A percentile compares a stretch with the other conserved stretches of the same genome.
Evolutionary conservation across 148 eudicot species (phyloP).

Genomic region (Nepenthes mirabilis): DNA sequence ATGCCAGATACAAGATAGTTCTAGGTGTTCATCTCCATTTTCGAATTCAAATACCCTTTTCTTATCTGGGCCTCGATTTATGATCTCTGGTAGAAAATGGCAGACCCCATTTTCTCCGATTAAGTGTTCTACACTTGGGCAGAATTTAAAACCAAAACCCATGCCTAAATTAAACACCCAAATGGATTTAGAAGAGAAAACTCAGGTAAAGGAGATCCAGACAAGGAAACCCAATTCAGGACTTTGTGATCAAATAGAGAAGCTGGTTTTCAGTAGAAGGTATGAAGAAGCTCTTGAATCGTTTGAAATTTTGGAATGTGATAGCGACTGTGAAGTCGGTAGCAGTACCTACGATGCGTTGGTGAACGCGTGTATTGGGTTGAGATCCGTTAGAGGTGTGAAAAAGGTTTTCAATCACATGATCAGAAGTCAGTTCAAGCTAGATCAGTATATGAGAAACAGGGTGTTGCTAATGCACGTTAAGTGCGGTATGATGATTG

Average conservation of each 20-base stretch:
- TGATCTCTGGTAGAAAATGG: constrained; percentile 13
- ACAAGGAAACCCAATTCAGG: constrained; percentile 11
- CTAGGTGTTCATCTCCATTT: constrained; percentile 14
- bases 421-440: constrained; percentile 33
- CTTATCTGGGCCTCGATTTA: constrained; percentile 12
- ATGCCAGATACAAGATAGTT: constrained; percentile 19
- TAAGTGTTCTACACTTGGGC: constrained; percentile 26
- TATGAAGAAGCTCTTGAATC: constrained; percentile 60
- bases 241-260: constrained; percentile 53
- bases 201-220: constrained; percentile 2
- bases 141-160: constrained; percentile 47
- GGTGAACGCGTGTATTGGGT: constrained; percentile 57
- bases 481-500: constrained; percentile 73
- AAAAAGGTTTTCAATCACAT: constrained; percentile 51
- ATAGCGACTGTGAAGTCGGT: constrained; percentile 24
- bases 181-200: constrained; percentile 14
- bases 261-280: constrained; percentile 31
- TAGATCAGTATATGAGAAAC: constrained; percentile 62
- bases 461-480: constrained; percentile 71
- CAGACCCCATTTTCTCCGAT: constrained; percentile 15
- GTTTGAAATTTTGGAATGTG: constrained; percentile 65
- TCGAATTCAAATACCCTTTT: constrained; percentile 11
- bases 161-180: constrained; percentile 19
- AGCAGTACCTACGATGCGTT: constrained; percentile 53
- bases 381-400: constrained; percentile 64